These are phyloP conservation scores for Cicer chorassanicum DNA, from an alignment of 306 rosid genomes.

Conservation along the genomic window DNA sequence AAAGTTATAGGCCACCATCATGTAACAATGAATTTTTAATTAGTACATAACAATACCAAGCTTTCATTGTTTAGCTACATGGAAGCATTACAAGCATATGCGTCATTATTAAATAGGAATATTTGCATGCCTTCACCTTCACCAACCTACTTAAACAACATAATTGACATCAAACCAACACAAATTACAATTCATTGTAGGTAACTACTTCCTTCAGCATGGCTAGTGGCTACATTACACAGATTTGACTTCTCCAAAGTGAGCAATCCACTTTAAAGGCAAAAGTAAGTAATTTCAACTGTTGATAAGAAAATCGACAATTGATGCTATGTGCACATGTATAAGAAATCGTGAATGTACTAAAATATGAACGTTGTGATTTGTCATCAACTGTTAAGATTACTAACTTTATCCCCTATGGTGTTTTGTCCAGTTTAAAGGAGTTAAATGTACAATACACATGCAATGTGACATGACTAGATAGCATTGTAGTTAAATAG, in stretches of 20 bases:
- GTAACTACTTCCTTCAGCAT: constrained; percentile 32
- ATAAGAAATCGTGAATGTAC: background rate
- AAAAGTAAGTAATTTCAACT: background rate
- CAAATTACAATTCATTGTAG: background rate
- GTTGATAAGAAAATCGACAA: background rate
- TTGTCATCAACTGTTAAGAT: background rate
- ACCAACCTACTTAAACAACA: constrained; percentile 30
- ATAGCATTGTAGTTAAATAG: background rate
- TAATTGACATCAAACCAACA: constrained; percentile 36
- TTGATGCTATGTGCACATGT: background rate
- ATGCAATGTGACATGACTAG: background rate
- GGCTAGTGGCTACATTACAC: constrained; percentile 19
- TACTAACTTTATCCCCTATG: background rate
- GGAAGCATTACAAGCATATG: constrained; percentile 20
- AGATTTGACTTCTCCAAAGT: background rate
- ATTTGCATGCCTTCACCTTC: constrained; percentile 37
- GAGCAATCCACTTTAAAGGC: background rate
- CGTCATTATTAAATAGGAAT: constrained; percentile 9
- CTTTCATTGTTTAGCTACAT: constrained; percentile 31
- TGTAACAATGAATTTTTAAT: constrained; percentile 25
- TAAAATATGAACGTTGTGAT: background rate
- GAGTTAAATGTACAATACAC: background rate
- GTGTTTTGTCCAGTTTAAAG: background rate
- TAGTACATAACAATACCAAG: background rate
- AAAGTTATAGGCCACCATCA: constrained; percentile 14